A percentile compares a stretch with the other conserved stretches of the same genome.
phyloP scores from a whole-genome alignment of 73 alveolate species.

The Paraurostyla sp. region DNA sequence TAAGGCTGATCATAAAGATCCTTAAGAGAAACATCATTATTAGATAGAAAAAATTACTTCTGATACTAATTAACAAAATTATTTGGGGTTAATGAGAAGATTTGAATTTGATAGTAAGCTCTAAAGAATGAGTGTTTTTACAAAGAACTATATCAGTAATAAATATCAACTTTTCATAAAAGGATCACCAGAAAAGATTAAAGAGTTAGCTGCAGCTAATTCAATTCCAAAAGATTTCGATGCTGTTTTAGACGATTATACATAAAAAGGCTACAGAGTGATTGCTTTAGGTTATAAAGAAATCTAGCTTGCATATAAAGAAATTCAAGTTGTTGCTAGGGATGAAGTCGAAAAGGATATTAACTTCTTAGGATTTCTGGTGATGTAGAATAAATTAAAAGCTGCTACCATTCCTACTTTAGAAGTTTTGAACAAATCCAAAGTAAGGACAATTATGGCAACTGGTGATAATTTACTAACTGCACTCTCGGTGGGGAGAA shows the following conservation, averaged over 20 bases:
- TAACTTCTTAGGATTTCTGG: constrained; percentile 84
- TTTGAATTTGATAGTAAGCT: constrained; percentile 86
- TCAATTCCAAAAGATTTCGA: constrained; percentile 82
- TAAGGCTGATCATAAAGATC: constrained; percentile 65
- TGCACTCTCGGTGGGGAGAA: constrained; percentile 88
- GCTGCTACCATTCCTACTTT: constrained; percentile 84
- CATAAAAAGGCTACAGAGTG: constrained; percentile 84
- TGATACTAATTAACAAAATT: not conserved
- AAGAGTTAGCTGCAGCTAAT: constrained; percentile 73
- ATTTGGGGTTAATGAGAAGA: constrained; percentile 65
- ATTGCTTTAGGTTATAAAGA: constrained; percentile 85
- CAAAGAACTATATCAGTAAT: constrained; percentile 70
- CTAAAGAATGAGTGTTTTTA: constrained; percentile 88
- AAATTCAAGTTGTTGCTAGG: constrained; percentile 74
- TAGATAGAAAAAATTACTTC: not conserved
- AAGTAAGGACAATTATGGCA: constrained; percentile 89
- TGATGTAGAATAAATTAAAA: constrained; percentile 87
- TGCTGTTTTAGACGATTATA: constrained; percentile 79
- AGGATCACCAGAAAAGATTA: constrained; percentile 95
- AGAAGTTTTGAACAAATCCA: constrained; percentile 77
- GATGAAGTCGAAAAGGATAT: constrained; percentile 82
- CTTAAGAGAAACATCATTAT: constrained; percentile 65
- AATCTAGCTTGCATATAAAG: constrained; percentile 51
- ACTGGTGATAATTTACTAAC: constrained; percentile 94
- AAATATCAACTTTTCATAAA: constrained; percentile 74